Evolutionary conservation across 352 stramenopile species (phyloP), one percentile per base, ranked within the genome.

Genomic region (Globisporangium apiculatum): DNA sequence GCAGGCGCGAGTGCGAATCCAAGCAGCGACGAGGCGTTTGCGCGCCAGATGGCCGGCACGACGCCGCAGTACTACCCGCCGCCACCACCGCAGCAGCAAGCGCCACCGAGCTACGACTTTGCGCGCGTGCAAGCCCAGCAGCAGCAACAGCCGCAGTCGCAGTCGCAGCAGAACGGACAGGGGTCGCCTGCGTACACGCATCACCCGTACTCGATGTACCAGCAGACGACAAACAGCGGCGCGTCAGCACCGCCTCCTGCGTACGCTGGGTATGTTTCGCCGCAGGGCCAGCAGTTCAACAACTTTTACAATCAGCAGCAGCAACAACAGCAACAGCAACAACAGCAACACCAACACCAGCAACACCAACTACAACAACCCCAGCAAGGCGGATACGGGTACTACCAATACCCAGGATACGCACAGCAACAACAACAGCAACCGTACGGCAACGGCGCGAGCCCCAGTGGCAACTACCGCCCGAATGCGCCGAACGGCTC

Each of bases 11-110:
- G 37, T 57, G 43, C 57, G 58, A 45, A 6, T 46, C 42, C 48
- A 66, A 62, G 38, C 17, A 78, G 58, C 31, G 79, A 89, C 65
- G 76, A 85, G 65, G 76, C 67, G n/a, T 61, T 84, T n/a, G 79
- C 76, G 47, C 58, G 76, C 0, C 76, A 83, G 52, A 58, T 86
- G 56, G 76, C 76, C 7, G 79, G 71, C 24, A 69, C 53, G 18
- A 69, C 72, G 7, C 58, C 76, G 15, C 79, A 86, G 64, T 69
- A 69, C 47, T 83, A 71, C 54, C 61, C 61, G 12, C 31, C 64
- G 24, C 58, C 52, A 9, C 43, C 47, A 35, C 31, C 5, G 7
- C 50, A 55, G 31, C 56, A 62, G 41, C 55, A 65, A n/a, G 55
- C 65, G 36, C 60, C 66, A 50, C 53, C 59, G 18, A 73, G 62